Percentiles rank a stretch among this genome's conserved stretches.
phyloP scores from a whole-genome alignment of 306 rosid species.

The Malus asiatica region DNA sequence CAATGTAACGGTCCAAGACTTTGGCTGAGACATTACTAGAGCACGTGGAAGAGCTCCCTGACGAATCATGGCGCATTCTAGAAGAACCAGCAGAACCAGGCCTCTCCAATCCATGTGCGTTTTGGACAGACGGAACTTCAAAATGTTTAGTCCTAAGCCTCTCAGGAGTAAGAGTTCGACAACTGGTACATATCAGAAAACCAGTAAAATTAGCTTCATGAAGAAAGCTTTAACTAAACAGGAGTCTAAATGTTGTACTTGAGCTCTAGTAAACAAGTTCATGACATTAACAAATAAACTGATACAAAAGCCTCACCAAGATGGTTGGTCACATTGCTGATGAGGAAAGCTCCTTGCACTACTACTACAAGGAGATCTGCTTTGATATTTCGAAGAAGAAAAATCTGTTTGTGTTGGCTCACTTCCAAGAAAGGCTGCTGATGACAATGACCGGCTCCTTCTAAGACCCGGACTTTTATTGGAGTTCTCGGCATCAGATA shows the following conservation, averaged over 20 bases:
- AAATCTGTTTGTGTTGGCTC: conserved; percentile 23
- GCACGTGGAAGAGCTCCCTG: conserved; percentile 68
- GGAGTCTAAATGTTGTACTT: not conserved
- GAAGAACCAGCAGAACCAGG: conserved; percentile 51
- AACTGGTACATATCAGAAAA: conserved; percentile 32
- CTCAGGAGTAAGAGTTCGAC: conserved; percentile 43
- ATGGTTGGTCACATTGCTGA: conserved; percentile 50
- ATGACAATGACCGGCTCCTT: conserved; percentile 85
- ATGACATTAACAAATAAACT: conserved; percentile 2
- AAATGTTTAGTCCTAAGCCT: conserved; percentile 33
- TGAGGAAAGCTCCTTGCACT: conserved; percentile 36
- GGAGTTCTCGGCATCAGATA: conserved; percentile 39
- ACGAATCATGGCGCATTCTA: conserved; percentile 49
- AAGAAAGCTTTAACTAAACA: not conserved
- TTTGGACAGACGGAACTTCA: conserved; percentile 33
- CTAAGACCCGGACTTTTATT: conserved; percentile 49
- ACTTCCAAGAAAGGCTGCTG: conserved; percentile 51
- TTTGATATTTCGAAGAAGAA: conserved; percentile 40
- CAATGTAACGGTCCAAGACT: conserved; percentile 76
- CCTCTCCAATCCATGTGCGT: conserved; percentile 33
- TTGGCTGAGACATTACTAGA: conserved; percentile 65
- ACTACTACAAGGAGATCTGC: conserved; percentile 62
- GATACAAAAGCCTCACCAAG: conserved; percentile 47
- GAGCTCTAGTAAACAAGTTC: conserved; percentile 8
- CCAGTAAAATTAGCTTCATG: conserved; percentile 3